phyloP scores from a whole-genome alignment of 805 yeast species.

The Blastobotrys terrestris region DNA sequence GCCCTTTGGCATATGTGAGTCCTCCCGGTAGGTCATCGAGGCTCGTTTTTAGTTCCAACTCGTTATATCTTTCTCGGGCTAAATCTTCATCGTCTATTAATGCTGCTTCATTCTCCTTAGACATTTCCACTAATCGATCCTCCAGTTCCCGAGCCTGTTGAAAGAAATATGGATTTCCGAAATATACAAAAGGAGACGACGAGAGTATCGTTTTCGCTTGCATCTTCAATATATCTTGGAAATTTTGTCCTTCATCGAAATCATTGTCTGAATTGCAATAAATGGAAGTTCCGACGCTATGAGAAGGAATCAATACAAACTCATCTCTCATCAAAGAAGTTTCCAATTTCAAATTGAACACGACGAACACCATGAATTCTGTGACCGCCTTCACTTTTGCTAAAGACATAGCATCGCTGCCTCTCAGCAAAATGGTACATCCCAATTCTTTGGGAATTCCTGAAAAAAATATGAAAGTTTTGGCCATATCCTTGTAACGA shows the following conservation, averaged over 20 bases:
- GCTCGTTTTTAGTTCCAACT: slow-evolving; percentile 1
- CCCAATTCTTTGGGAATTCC: slow-evolving; percentile 75
- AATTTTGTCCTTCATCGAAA: slow-evolving; percentile 16
- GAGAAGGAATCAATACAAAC: slow-evolving; percentile 40
- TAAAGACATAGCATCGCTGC: slow-evolving; percentile 57
- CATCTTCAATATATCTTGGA: slow-evolving; percentile 16
- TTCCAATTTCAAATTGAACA: slow-evolving; percentile 76
- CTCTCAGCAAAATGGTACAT: slow-evolving; percentile 81
- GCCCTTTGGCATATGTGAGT: slow-evolving; percentile 32
- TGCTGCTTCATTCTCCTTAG: slow-evolving; percentile 12
- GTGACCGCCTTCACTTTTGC: slow-evolving; percentile 68
- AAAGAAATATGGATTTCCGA: slow-evolving; percentile 62
- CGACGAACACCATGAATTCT: slow-evolving; percentile 72
- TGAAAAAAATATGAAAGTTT: slow-evolving; percentile 70
- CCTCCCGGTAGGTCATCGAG: slow-evolving; percentile 34
- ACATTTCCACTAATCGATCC: slow-evolving; percentile 26
- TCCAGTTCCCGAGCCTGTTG: slow-evolving; percentile 51
- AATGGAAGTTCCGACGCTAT: neutral
- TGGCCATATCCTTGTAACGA: slow-evolving; percentile 43
- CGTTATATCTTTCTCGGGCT: neutral
- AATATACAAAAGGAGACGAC: slow-evolving; percentile 77
- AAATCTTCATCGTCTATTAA: slow-evolving; percentile 9
- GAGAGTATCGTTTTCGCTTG: slow-evolving; percentile 51
- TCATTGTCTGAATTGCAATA: slow-evolving; percentile 5
- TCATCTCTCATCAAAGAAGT: slow-evolving; percentile 67